Percentiles rank a stretch among this genome's conserved stretches.
Conservation (phyloP, 768 basidiomycete genomes). For the Suillus plorans region DNA sequence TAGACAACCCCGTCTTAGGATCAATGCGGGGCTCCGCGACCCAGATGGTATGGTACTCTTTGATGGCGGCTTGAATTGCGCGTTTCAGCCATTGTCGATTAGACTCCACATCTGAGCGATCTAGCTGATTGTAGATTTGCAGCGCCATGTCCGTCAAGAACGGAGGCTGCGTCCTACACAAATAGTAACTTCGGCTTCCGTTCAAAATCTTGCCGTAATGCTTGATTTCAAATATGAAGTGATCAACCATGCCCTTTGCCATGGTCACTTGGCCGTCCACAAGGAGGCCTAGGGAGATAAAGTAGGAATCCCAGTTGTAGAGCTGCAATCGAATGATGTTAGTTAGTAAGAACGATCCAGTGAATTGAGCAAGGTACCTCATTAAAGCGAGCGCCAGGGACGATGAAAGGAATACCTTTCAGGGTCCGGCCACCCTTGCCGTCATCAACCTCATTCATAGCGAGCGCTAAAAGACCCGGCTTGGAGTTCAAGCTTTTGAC, state of each 20-base stretch:
- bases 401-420: constrained; percentile 95
- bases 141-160: constrained; percentile 99
- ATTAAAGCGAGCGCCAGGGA: constrained; percentile 93
- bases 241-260: constrained; percentile 98
- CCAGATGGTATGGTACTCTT: constrained; percentile 99
- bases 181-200: constrained; percentile 92
- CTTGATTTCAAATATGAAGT: constrained; percentile 98
- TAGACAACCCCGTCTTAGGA: constrained; percentile 89
- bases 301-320: constrained; percentile 96
- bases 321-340: constrained; percentile 46
- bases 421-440: constrained; percentile 74
- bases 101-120: constrained; percentile 70
- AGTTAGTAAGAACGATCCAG: constrained; percentile 8
- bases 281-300: constrained; percentile 89
- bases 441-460: constrained; percentile 91
- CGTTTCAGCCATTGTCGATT: constrained; percentile 93
- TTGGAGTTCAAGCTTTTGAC: constrained; percentile 93
- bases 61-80: constrained; percentile 96
- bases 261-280: constrained; percentile 93
- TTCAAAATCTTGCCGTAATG: constrained; percentile 97
- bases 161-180: constrained; percentile 94
- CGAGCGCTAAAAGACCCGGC: constrained; percentile 91
- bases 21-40: constrained; percentile 93
- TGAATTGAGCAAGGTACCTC: constrained; percentile 53
- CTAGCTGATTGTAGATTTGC: constrained; percentile 96